These are phyloP conservation scores for Phytophthora foliorum DNA, from an alignment of 352 stramenopile species.

Conservation along the genomic window DNA sequence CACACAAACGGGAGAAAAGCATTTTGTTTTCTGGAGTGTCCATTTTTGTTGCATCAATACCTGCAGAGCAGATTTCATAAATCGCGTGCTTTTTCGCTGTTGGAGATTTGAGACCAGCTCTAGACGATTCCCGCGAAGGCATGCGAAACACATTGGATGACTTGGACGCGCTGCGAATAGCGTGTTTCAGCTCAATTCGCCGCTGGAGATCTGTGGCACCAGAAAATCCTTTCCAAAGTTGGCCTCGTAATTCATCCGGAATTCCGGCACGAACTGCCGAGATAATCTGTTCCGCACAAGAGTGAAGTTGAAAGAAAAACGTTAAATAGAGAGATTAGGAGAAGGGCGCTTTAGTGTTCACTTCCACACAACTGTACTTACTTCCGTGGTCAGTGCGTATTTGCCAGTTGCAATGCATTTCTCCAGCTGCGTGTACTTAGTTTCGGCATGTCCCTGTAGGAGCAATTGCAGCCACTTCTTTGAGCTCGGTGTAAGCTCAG, in stretches of 20 bases:
- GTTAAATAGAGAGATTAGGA: background rate
- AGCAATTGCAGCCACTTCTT: slow-evolving; percentile 84
- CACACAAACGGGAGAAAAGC: slow-evolving; percentile 68
- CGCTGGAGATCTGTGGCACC: slow-evolving; percentile 68
- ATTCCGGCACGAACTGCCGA: slow-evolving; percentile 81
- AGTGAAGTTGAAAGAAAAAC: background rate
- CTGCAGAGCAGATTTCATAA: slow-evolving; percentile 60
- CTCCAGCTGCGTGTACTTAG: slow-evolving; percentile 86
- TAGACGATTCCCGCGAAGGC: slow-evolving; percentile 30
- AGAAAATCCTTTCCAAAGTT: slow-evolving; percentile 83
- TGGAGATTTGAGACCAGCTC: slow-evolving; percentile 17
- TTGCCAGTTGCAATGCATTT: slow-evolving; percentile 74
- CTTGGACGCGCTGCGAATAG: slow-evolving; percentile 65
- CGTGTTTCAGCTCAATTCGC: slow-evolving; percentile 65
- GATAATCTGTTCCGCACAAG: slow-evolving; percentile 55
- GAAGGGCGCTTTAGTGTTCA: background rate
- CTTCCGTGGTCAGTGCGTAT: slow-evolving; percentile 72
- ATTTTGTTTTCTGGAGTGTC: slow-evolving; percentile 71
- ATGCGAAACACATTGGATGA: slow-evolving; percentile 42
- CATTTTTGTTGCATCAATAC: slow-evolving; percentile 49
- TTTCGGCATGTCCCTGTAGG: slow-evolving; percentile 80
- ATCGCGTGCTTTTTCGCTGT: slow-evolving; percentile 41
- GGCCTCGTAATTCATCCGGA: slow-evolving; percentile 76
- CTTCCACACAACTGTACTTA: slow-evolving; percentile 23
- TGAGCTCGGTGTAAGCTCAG: slow-evolving; percentile 69